Conservation (phyloP, 176 grass and related monocot species). For the Olyra latifolia region DNA sequence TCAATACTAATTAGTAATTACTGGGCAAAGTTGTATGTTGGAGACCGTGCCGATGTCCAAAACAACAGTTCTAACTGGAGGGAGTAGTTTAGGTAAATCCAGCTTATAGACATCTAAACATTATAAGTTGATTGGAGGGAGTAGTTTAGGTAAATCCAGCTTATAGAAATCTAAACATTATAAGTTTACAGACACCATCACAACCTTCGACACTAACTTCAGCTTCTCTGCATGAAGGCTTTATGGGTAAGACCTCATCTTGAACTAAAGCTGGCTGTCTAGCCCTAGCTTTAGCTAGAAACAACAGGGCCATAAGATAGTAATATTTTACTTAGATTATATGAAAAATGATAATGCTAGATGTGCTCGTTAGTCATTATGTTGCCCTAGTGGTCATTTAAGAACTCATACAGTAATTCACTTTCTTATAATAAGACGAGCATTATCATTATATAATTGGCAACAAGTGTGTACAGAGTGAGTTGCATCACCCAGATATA, state of each 20-base stretch:
- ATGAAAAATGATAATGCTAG: neutral
- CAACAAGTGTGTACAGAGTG: neutral
- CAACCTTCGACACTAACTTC: slow-evolving; percentile 7
- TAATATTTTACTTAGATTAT: neutral
- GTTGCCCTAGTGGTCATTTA: neutral
- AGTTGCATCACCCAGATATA: neutral
- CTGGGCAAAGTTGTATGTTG: no score
- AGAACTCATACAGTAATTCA: neutral
- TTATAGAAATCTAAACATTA: neutral
- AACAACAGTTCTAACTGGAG: no score
- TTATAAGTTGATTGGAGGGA: no score
- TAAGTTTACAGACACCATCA: neutral
- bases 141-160: neutral
- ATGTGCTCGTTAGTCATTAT: neutral
- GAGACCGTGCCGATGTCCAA: no score
- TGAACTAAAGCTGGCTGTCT: neutral
- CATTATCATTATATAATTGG: neutral
- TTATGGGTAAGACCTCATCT: neutral
- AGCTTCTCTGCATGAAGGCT: neutral
- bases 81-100: neutral
- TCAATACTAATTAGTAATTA: no score
- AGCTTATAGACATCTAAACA: neutral
- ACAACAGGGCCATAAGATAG: neutral
- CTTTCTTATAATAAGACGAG: neutral
- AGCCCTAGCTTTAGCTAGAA: neutral